These are phyloP conservation scores for Lepiota subincarnata DNA, from an alignment of 768 basidiomycete species.

Conservation along the genomic window DNA sequence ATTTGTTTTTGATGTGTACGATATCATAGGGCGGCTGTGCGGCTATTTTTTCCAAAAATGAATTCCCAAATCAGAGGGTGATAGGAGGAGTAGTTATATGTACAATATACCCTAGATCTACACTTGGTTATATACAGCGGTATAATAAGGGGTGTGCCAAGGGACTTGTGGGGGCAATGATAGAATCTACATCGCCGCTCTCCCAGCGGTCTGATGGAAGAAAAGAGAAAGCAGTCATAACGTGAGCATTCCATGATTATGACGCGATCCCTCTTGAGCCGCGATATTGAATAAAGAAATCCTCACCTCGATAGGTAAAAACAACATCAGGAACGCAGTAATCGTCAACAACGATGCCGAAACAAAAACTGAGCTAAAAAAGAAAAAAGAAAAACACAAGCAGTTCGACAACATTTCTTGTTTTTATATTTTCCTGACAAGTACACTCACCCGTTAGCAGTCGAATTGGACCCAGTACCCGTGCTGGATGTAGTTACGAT, in stretches of 20 bases:
- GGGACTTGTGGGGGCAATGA: too few relatives aligned
- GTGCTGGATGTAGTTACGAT: constrained; percentile 35
- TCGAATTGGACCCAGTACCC: constrained; percentile 25
- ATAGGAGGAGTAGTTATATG: too few relatives aligned
- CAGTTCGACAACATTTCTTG: not conserved
- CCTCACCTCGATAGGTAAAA: constrained; percentile 46
- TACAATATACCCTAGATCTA: too few relatives aligned
- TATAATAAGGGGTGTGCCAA: too few relatives aligned
- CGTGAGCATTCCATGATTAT: not conserved
- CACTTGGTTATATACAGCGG: too few relatives aligned
- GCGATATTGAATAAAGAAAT: too few relatives aligned
- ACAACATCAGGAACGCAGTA: constrained; percentile 33
- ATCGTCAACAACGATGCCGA: constrained; percentile 44
- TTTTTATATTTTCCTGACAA: not conserved
- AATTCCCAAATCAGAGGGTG: too few relatives aligned
- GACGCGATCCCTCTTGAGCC: too few relatives aligned
- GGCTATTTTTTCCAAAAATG: too few relatives aligned
- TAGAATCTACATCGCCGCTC: constrained; percentile 26
- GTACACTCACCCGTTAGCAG: constrained; percentile 32
- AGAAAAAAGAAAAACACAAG: not conserved
- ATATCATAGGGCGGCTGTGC: too few relatives aligned
- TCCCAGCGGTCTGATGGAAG: constrained; percentile 30
- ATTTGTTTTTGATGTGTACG: too few relatives aligned
- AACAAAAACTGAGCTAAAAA: constrained; percentile 39
- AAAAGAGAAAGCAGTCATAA: not conserved